Conservation (phyloP, 1,139 yeast genomes). For the Magnusiomyces clavatus region DNA sequence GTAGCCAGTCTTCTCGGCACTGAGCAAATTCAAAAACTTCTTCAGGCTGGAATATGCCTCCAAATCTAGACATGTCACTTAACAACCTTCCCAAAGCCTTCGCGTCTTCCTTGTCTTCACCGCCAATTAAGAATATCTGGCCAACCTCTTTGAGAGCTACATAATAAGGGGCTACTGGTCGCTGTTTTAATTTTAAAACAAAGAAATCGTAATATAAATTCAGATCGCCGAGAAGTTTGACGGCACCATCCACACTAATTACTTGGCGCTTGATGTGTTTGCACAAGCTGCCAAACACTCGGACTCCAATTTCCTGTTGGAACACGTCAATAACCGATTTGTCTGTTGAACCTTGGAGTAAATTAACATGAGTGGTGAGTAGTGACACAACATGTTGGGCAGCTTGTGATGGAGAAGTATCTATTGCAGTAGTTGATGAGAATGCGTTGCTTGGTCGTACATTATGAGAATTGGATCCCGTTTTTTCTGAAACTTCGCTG, state of each 20-base stretch:
- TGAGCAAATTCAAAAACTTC: slow-evolving; percentile 90
- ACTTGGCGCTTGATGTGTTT: slow-evolving; percentile 57
- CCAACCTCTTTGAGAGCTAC: slow-evolving; percentile 80
- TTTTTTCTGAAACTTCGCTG: neutral
- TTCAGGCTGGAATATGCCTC: slow-evolving; percentile 86
- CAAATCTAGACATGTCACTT: slow-evolving; percentile 76
- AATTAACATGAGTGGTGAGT: slow-evolving; percentile 62
- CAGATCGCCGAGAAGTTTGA: slow-evolving; percentile 49
- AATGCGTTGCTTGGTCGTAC: neutral
- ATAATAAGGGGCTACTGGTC: slow-evolving; percentile 65
- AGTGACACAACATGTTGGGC: slow-evolving; percentile 56
- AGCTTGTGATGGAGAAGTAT: slow-evolving; percentile 63
- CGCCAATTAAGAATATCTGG: slow-evolving; percentile 69
- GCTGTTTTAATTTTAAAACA: slow-evolving; percentile 55
- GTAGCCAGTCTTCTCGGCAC: slow-evolving; percentile 78
- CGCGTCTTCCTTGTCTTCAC: slow-evolving; percentile 48
- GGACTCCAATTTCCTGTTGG: slow-evolving; percentile 86
- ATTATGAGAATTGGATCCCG: neutral
- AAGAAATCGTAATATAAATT: slow-evolving; percentile 74
- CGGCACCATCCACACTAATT: slow-evolving; percentile 71
- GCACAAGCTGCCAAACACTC: slow-evolving; percentile 71
- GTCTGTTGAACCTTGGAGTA: slow-evolving; percentile 79
- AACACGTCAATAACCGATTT: slow-evolving; percentile 83
- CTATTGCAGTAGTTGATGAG: slow-evolving; percentile 1
- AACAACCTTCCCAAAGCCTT: slow-evolving; percentile 79